These are phyloP conservation scores for Trypanosoma caninum DNA, from an alignment of 208 protist species.

Conservation along the genomic window DNA sequence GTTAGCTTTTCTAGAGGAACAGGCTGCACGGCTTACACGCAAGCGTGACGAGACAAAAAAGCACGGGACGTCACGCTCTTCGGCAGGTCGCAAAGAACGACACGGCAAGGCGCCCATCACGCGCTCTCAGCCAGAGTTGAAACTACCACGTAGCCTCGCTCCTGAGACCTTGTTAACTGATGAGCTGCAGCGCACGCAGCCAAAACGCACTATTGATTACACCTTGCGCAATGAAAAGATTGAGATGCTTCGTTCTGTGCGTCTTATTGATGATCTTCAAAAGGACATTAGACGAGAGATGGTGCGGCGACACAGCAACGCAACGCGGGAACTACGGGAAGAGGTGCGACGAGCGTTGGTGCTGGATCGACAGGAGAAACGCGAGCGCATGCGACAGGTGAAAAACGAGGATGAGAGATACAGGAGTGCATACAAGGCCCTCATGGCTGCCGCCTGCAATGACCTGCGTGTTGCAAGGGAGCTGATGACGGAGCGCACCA, in stretches of 20 bases:
- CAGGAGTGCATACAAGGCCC: slow-evolving; percentile 56
- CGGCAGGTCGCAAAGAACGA: neutral
- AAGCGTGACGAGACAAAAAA: neutral
- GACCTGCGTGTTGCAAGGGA: slow-evolving; percentile 48
- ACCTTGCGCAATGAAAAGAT: slow-evolving; percentile 74
- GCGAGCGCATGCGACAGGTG: slow-evolving; percentile 52
- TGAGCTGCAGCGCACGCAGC: slow-evolving; percentile 39
- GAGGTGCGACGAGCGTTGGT: slow-evolving; percentile 36
- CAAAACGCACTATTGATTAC: slow-evolving; percentile 49
- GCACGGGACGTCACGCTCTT: too few relatives aligned
- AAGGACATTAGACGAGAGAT: slow-evolving; percentile 58
- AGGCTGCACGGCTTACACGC: neutral
- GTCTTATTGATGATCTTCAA: slow-evolving; percentile 71
- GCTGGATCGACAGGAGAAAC: slow-evolving; percentile 28
- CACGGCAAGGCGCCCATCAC: neutral
- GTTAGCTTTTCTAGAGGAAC: slow-evolving; percentile 12
- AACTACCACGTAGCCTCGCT: slow-evolving; percentile 7
- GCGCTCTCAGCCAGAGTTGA: neutral
- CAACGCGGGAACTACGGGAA: slow-evolving; percentile 40
- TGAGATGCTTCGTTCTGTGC: slow-evolving; percentile 62
- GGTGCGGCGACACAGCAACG: slow-evolving; percentile 55
- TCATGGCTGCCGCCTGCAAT: slow-evolving; percentile 72
- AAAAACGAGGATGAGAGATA: slow-evolving; percentile 80
- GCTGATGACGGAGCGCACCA: slow-evolving; percentile 69
- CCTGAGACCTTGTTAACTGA: slow-evolving; percentile 5